These are phyloP conservation scores for Wickerhamomyces sp. DNA, from an alignment of 1,139 yeast species.

Conservation along the genomic window DNA sequence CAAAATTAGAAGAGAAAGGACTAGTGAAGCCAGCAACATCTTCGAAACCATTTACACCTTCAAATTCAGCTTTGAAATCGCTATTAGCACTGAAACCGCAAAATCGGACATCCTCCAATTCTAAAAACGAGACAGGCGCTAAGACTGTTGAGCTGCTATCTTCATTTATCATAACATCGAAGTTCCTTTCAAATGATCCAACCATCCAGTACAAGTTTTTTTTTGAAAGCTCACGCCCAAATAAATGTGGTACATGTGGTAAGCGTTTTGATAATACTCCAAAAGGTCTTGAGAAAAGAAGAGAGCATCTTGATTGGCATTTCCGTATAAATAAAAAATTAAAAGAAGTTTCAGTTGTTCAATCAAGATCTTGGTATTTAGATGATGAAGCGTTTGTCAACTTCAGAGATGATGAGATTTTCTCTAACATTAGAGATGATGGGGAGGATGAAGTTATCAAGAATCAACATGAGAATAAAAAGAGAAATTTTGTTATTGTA, in stretches of 20 bases:
- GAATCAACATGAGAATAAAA: slow-evolving; percentile 21
- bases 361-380: slow-evolving; percentile 81
- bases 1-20: slow-evolving; percentile 16
- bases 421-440: slow-evolving; percentile 22
- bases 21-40: slow-evolving; percentile 9
- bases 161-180: slow-evolving; percentile 16
- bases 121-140: neutral
- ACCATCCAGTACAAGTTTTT: slow-evolving; percentile 24
- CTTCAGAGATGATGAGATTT: slow-evolving; percentile 62
- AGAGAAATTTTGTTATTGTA: slow-evolving; percentile 53
- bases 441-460: slow-evolving; percentile 8
- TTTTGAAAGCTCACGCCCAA: slow-evolving; percentile 59
- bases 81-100: slow-evolving; percentile 8
- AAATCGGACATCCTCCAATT: neutral
- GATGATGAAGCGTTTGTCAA: slow-evolving; percentile 70
- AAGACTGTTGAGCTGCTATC: slow-evolving; percentile 4
- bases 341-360: slow-evolving; percentile 48
- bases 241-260: slow-evolving; percentile 88
- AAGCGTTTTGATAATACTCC: slow-evolving; percentile 68
- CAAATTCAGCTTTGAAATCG: slow-evolving; percentile 17
- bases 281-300: slow-evolving; percentile 53
- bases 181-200: slow-evolving; percentile 16
- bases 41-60: slow-evolving; percentile 10
- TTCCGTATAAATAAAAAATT: slow-evolving; percentile 83
- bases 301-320: slow-evolving; percentile 90